phyloP scores from a whole-genome alignment of 352 stramenopile genomes.

The Pythium pyrilobum region DNA sequence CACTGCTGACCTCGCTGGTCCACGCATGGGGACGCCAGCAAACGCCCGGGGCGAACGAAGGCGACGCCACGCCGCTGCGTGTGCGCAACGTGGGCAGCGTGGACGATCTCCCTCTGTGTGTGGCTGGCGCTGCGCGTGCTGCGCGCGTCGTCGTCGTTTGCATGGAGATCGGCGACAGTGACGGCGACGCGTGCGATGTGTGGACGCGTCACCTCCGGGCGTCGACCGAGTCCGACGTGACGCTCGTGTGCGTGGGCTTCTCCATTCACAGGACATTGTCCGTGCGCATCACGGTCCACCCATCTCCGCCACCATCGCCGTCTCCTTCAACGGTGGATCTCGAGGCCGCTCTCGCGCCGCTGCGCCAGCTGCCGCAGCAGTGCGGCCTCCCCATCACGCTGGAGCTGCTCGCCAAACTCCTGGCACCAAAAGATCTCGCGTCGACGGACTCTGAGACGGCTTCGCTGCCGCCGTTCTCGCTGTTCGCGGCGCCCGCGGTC shows the following conservation, averaged over 20 bases:
- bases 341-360: constrained; percentile 18
- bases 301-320: background rate
- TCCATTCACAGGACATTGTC: background rate
- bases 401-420: constrained; percentile 31
- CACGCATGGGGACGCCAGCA: no score
- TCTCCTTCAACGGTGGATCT: background rate
- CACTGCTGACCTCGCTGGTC: background rate
- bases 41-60: no score
- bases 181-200: background rate
- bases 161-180: background rate
- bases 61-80: background rate
- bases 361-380: constrained; percentile 35
- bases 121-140: background rate
- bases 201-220: background rate
- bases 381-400: constrained; percentile 54
- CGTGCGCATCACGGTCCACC: background rate
- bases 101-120: background rate
- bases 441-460: background rate
- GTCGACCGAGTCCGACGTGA: background rate
- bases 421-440: background rate
- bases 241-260: constrained; percentile 1
- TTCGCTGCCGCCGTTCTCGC: background rate
- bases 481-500: constrained; percentile 31
- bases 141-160: constrained; percentile 1
- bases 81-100: background rate